Conservation (phyloP, 306 rosid genomes). For the Medicago ruthenica region DNA sequence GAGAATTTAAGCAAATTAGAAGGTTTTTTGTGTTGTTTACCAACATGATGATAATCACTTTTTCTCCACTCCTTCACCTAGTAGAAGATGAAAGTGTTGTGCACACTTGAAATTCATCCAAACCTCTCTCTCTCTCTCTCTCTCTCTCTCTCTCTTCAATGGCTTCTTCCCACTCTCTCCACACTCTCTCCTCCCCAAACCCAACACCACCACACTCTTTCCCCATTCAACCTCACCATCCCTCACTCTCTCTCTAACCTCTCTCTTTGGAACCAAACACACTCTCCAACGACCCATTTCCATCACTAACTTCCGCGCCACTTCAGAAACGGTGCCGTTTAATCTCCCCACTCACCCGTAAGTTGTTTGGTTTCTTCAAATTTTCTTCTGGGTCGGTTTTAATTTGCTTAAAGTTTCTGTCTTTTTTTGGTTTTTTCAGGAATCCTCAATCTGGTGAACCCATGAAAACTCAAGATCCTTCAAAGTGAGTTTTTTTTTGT, state of each 20-base stretch:
- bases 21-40: too few species aligned
- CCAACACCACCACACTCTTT: slow-evolving; percentile 17
- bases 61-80: not conserved
- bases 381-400: slow-evolving; percentile 35
- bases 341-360: slow-evolving; percentile 74
- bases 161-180: slow-evolving; percentile 47
- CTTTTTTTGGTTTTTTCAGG: slow-evolving; percentile 51
- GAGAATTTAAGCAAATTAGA: too few species aligned
- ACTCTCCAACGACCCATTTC: slow-evolving; percentile 26
- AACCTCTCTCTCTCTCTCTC: not conserved
- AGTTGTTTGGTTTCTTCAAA: slow-evolving; percentile 31
- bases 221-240: slow-evolving; percentile 31
- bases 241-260: slow-evolving; percentile 13
- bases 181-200: slow-evolving; percentile 24
- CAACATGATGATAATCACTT: too few species aligned
- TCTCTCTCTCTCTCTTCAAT: slow-evolving; percentile 6
- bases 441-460: slow-evolving; percentile 55
- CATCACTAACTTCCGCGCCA: slow-evolving; percentile 39
- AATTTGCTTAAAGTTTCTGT: slow-evolving; percentile 30
- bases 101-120: slow-evolving; percentile 9
- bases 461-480: slow-evolving; percentile 55
- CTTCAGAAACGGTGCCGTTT: slow-evolving; percentile 65
- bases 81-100: slow-evolving; percentile 26
- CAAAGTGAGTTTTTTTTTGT: slow-evolving; percentile 65
- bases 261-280: slow-evolving; percentile 44